Evolutionary conservation across 2,329 filamentous ascomycete species (phyloP).

Genomic region (Plectosphaerella sp.): DNA sequence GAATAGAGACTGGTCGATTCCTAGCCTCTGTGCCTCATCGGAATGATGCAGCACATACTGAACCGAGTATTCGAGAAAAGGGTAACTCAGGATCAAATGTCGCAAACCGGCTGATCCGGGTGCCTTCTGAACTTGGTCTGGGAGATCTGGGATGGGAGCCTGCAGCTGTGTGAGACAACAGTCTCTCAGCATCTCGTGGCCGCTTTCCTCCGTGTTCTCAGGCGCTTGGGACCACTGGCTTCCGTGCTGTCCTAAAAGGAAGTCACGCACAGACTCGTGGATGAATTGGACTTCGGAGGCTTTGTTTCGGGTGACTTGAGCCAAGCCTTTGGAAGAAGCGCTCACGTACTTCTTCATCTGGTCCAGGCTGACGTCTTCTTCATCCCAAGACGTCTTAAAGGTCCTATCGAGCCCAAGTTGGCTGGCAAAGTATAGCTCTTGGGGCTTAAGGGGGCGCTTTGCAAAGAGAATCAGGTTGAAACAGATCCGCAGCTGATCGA

Average conservation of each 20-base stretch:
- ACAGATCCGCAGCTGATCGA: constrained; percentile 29
- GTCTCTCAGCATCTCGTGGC: not conserved
- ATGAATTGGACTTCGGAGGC: constrained; percentile 38
- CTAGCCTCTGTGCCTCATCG: not conserved
- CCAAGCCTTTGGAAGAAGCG: constrained; percentile 39
- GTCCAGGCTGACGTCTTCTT: constrained; percentile 11
- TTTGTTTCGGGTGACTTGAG: constrained; percentile 24
- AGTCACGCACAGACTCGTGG: constrained; percentile 46
- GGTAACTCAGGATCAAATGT: not conserved
- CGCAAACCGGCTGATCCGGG: no score
- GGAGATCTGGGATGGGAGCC: not conserved
- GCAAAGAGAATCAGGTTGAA: constrained; percentile 40
- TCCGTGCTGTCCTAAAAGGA: constrained; percentile 31
- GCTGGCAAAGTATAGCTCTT: constrained; percentile 29
- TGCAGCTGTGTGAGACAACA: not conserved
- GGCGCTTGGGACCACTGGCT: constrained; percentile 11
- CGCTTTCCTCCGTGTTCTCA: not conserved
- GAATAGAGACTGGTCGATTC: not conserved
- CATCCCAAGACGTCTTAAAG: constrained; percentile 14
- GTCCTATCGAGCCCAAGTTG: not conserved
- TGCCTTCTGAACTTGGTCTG: not conserved
- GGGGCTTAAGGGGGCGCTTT: constrained; percentile 23
- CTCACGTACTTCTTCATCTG: constrained; percentile 28
- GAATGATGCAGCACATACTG: not conserved
- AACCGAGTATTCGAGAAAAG: not conserved